phyloP scores from a whole-genome alignment of 2,329 filamentous ascomycete genomes.

The Gnomoniopsis smithogilvyi region DNA sequence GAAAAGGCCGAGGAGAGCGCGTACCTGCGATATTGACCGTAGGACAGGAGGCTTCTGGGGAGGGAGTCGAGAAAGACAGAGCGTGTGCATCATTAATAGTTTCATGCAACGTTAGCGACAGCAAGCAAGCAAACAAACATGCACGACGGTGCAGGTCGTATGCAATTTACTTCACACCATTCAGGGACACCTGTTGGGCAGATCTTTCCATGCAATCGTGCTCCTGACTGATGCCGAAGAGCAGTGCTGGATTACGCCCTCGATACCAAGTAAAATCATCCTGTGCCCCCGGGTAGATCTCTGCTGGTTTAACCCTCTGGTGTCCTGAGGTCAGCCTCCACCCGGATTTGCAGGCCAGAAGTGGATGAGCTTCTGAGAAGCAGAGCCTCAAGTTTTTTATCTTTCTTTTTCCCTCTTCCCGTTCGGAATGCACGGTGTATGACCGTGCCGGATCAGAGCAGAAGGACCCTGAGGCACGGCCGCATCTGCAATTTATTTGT shows the following conservation, averaged over 20 bases:
- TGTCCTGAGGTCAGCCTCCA: too few relatives aligned
- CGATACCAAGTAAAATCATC: neutral
- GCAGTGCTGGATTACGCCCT: neutral
- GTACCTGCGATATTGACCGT: neutral
- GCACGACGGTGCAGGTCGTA: neutral
- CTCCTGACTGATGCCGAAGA: neutral
- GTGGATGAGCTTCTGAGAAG: neutral
- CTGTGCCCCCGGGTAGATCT: neutral
- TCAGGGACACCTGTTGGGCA: neutral
- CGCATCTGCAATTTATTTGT: conserved; percentile 1
- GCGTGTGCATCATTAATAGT: neutral
- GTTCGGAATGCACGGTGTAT: neutral
- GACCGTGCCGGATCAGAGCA: neutral
- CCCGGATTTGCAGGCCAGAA: neutral
- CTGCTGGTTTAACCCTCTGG: neutral
- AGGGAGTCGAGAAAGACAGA: neutral
- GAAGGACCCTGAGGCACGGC: neutral
- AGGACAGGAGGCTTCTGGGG: neutral
- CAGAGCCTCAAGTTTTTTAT: neutral
- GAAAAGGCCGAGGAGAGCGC: neutral
- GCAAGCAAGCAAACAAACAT: conserved; percentile 11
- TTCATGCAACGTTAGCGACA: conserved; percentile 1
- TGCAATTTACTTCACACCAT: neutral
- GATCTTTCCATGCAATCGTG: neutral
- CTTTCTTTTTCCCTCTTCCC: too few relatives aligned